A percentile compares a stretch with the other conserved stretches of the same genome.
phyloP scores from a whole-genome alignment of 1,139 yeast genomes.

The Kluyveromyces marxianus region DNA sequence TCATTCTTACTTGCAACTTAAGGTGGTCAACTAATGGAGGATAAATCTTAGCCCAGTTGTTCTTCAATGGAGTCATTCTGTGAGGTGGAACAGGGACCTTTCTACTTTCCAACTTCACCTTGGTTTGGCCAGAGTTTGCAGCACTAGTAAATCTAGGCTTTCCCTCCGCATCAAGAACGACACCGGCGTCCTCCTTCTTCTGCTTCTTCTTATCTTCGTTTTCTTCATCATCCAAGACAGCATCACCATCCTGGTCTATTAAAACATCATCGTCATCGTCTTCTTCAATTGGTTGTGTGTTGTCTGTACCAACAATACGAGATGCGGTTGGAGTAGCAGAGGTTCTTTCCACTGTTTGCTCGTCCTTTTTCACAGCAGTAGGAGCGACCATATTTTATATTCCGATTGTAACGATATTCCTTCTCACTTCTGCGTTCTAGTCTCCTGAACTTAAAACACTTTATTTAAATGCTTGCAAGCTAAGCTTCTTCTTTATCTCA shows the following conservation, averaged over 20 bases:
- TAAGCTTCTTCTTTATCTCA: too few species aligned
- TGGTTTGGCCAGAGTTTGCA: conserved; percentile 46
- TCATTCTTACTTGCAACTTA: conserved; percentile 94
- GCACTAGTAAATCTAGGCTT: conserved; percentile 84
- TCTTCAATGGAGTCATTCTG: conserved; percentile 86
- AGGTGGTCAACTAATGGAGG: conserved; percentile 94
- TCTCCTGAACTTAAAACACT: too few species aligned
- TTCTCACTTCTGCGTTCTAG: background rate
- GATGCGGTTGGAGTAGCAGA: conserved; percentile 10
- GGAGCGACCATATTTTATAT: conserved; percentile 57
- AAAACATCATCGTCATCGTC: conserved; percentile 56
- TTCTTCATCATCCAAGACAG: conserved; percentile 13
- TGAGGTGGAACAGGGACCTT: conserved; percentile 95
- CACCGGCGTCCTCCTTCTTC: conserved; percentile 39
- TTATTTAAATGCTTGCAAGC: too few species aligned
- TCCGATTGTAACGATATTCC: background rate
- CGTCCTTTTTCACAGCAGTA: conserved; percentile 40
- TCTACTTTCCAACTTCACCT: conserved; percentile 75
- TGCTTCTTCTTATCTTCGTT: conserved; percentile 16
- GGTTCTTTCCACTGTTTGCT: conserved; percentile 5
- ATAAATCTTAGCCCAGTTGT: conserved; percentile 86
- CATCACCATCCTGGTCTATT: conserved; percentile 43
- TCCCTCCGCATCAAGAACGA: conserved; percentile 78
- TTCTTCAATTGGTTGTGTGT: conserved; percentile 21
- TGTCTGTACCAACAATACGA: conserved; percentile 24